Percentiles rank a stretch among this genome's conserved stretches.
These are phyloP conservation scores for Teunomyces gatunensis DNA, from an alignment of 805 yeast genomes.

Conservation along the genomic window DNA sequence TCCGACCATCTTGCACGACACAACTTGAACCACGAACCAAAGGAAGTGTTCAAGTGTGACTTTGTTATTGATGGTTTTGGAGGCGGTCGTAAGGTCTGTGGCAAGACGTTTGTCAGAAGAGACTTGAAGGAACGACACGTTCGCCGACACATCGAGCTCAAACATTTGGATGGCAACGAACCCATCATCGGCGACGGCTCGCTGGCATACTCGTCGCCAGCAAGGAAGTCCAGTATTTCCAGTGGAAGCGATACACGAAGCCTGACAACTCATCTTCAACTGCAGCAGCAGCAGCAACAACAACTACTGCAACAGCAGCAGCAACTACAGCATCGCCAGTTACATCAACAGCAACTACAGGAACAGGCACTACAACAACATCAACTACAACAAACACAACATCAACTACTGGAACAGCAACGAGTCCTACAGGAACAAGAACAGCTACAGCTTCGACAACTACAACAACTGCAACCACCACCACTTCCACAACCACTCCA, in stretches of 20 bases:
- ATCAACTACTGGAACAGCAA: neutral
- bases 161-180: neutral
- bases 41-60: slow-evolving; percentile 56
- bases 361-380: neutral
- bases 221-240: neutral
- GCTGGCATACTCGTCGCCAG: neutral
- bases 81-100: slow-evolving; percentile 45
- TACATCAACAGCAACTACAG: too few relatives aligned
- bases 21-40: slow-evolving; percentile 56
- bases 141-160: slow-evolving; percentile 24
- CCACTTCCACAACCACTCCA: slow-evolving; percentile 2
- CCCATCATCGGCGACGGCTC: neutral
- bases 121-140: slow-evolving; percentile 49
- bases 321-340: neutral
- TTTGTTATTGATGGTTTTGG: slow-evolving; percentile 40
- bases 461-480: neutral
- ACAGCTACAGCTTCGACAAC: neutral
- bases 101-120: slow-evolving; percentile 60
- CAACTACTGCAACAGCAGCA: neutral
- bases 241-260: neutral
- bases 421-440: too few relatives aligned
- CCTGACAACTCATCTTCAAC: neutral
- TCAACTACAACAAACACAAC: neutral
- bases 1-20: slow-evolving; percentile 67
- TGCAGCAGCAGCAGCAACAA: too few relatives aligned